Evolutionary conservation across 768 basidiomycete genomes (phyloP), one percentile per base, ranked within the genome.

Genomic region (Gloeopeniophorella convolvens): DNA sequence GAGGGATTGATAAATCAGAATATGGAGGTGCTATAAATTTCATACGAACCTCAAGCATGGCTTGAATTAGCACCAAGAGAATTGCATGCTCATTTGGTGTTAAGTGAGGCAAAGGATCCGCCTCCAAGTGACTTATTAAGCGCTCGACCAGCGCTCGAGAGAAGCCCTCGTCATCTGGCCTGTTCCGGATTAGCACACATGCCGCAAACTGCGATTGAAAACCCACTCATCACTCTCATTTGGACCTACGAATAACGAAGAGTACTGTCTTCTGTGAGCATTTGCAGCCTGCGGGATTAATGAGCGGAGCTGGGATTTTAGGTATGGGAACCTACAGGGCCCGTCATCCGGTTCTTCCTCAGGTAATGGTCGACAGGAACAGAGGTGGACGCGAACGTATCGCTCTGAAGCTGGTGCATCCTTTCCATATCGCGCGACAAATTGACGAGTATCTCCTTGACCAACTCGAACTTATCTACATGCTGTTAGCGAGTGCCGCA

Each of bases 81-180:
- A 92, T 85, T 0, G 87, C 83, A 45, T 88, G 83, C 63, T 98
- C 94, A 59, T 85, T 83, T 3, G 75, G 71, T 1, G 84, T 83
- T 13, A 97, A 70, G 52, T 85, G 81, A 0, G 88, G 80, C 21
- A 89, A 65, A 3, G 83, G 78, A 9, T 71, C 63, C 8, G 70
- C 68, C 63, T 91, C 84, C 16, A 96, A 67, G 12, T 70, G 72
- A 7, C 80, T 72, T 24, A 93, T 70, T 5, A 96, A 71, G 2
- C 75, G 70, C 18, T 70, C 64, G 16, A 90, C 80, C 2, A 84
- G 65, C 1, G 71, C 61, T 23, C 81, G 77, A 37, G 80, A 80
- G 58, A 91, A 90, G 10, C 64, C 67, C 23, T 75, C 70, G 28
- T 80, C 77, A 35, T 78, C 77, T 27, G 67, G 51, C 23, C 81